Evolutionary conservation across 495 filamentous ascomycete genomes (phyloP), one percentile per base, ranked within the genome.

Genomic region (Aspergillus ellipticus): DNA sequence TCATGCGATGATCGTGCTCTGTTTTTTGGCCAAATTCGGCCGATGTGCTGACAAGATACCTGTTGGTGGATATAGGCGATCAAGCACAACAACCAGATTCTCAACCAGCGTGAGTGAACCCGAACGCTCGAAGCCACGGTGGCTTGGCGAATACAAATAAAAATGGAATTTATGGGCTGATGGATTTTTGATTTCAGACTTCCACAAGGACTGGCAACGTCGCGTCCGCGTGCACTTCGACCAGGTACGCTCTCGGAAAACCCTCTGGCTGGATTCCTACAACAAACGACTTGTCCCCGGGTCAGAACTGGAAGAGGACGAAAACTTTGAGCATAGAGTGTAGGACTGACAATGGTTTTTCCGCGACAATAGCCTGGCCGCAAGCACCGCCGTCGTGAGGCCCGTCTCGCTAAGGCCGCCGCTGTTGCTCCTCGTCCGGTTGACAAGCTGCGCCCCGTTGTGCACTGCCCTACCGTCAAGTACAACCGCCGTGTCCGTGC

Each of bases 161-260:
- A 9, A 22, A 51, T 46, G 47, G 53, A 58, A 57, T 53, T 39
- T 19, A 60, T 58, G 42, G 54, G 42, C 66, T 76, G 59, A 76
- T 60, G 42, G 45, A 21, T 73, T 68, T 53, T 62, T 56, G 37
- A 60, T 67, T 29, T 29, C 48, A 93, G 90, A 98, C 78, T 98
- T 98, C 91, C 94, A 91, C 83, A 98, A 98, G 91, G 90, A 98
- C 82, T 98, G 94, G 94, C 92, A 96, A 79, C 89, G 89, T 77
- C 92, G 94, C 80, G 94, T 98, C 66, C 89, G 92, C 79, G 84
- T 85, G 74, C 95, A 97, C 83, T 98, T 98, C 82, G 90, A 98
- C 82, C 94, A 98, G 93, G 93, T 97, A 92, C 68, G 68, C 54
- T 59, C 42, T 64, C 16, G 49, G 65, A 50, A 53, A 65, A 65